Conservation (phyloP, 768 basidiomycete species). For the Boletus coccyginus region DNA sequence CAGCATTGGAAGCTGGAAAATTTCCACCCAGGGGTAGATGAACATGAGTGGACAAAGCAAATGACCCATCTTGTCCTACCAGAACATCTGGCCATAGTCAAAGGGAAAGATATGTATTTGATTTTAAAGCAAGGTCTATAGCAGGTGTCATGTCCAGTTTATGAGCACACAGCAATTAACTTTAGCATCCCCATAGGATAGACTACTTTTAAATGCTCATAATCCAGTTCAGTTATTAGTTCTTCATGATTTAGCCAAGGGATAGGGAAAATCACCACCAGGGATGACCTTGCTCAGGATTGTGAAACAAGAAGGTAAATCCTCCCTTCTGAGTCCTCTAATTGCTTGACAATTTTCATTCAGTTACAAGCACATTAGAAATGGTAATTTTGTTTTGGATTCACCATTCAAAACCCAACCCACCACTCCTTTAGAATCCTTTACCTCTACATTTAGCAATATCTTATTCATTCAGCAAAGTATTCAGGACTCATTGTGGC, state of each 20-base stretch:
- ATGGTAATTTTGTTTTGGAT: conserved; percentile 77
- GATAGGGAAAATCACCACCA: conserved; percentile 51
- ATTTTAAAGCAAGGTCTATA: conserved; percentile 29
- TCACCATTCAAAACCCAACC: conserved; percentile 79
- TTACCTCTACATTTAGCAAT: conserved; percentile 10
- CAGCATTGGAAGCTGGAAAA: too few species aligned
- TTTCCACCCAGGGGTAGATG: too few species aligned
- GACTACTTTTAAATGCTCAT: conserved; percentile 58
- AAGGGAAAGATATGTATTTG: conserved; percentile 13
- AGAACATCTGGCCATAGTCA: conserved; percentile 30
- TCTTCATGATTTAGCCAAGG: conserved; percentile 60
- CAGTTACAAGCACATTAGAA: conserved; percentile 76
- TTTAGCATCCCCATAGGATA: conserved; percentile 49
- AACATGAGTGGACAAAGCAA: too few species aligned
- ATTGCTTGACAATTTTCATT: conserved; percentile 71
- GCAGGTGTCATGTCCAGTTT: conserved; percentile 64
- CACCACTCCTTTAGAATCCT: conserved; percentile 41
- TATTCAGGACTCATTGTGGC: too few species aligned
- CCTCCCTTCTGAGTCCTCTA: conserved; percentile 37
- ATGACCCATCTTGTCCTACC: conserved; percentile 26
- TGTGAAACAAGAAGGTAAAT: conserved; percentile 58
- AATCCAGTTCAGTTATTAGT: conserved; percentile 65
- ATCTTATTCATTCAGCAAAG: conserved; percentile 11
- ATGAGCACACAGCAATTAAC: conserved; percentile 30
- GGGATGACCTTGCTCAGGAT: conserved; percentile 69